Evolutionary conservation across 257 asterid genomes (phyloP).

Genomic region (Solanum sejunctum): DNA sequence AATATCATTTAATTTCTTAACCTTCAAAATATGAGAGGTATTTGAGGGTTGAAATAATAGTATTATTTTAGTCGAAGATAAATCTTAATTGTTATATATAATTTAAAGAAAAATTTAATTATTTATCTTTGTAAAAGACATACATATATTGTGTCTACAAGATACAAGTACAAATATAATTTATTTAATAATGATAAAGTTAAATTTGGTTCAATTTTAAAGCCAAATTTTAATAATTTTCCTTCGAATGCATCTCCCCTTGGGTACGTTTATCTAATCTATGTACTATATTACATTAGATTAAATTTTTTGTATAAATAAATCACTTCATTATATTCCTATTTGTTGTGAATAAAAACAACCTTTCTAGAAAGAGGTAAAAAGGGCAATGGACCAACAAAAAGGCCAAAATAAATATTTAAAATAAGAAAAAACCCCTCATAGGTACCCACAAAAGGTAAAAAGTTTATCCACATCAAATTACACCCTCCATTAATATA

Average conservation of each 20-base stretch:
- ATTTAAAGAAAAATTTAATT: background rate
- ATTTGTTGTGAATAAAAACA: background rate
- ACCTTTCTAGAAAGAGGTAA: background rate
- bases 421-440: background rate
- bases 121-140: background rate
- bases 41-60: no score
- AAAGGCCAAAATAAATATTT: background rate
- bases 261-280: background rate
- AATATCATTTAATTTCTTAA: no score
- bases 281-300: background rate
- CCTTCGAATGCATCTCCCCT: background rate
- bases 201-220: background rate
- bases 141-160: background rate
- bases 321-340: slow-evolving; percentile 20
- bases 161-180: background rate
- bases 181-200: background rate
- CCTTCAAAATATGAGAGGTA: no score
- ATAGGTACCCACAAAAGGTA: background rate
- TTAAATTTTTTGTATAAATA: slow-evolving; percentile 11
- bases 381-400: background rate
- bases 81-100: no score
- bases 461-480: background rate
- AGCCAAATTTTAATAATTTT: background rate
- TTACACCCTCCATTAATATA: background rate
- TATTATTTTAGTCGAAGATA: no score